Evolutionary conservation across 2,329 filamentous ascomycete genomes (phyloP), one percentile per base, ranked within the genome.

Genomic region (Trichoderma koningii): DNA sequence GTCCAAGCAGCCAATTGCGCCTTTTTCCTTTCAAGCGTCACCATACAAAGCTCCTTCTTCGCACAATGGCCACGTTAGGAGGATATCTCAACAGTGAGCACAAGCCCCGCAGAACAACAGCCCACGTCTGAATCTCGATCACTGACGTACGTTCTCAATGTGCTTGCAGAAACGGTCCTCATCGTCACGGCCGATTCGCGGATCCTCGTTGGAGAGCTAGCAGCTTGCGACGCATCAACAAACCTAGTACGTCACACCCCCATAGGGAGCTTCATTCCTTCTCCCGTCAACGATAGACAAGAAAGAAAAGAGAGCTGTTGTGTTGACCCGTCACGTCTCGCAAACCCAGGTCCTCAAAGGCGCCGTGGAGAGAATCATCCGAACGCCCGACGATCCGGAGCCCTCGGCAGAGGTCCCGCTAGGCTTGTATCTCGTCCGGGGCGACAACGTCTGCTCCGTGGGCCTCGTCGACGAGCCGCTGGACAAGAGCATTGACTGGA

Each of bases 171-270:
- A 79, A 96, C 92, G 78, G 92, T 98, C 71, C 84, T 93, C 66
- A 89, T 98, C 73, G 86, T 98, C 69, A 98, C 95, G 30, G 90
- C 92, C 71, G 95, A 98, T 78, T 95, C 94, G 59, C 89, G 94
- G 72, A 96, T 92, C 53, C 81, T 94, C 23, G 85, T 92, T 67
- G 95, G 95, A 66, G 93, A 84, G 2, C 87, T 99, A 62, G 82
- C 94, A 55, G 92, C 91, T 51, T 93, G 90, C 75, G 95, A 99
- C 77, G 89, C 97, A 78, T 87, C 90, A 73, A 98, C 95, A 70
- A 99, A 99, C 78, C 81, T 99, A 68, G 87, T 88, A 78, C 67
- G 42, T 28, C 34, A 38, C 3, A 34, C 65, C 38, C 23, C 0
- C 26, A 12, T 55, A 14, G 19, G 30, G 7, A 53, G 60, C 53